A percentile compares a stretch with the other conserved stretches of the same genome.
phyloP scores from a whole-genome alignment of 1,284 basidiomycete genomes.

The Ustilago xerochloae region DNA sequence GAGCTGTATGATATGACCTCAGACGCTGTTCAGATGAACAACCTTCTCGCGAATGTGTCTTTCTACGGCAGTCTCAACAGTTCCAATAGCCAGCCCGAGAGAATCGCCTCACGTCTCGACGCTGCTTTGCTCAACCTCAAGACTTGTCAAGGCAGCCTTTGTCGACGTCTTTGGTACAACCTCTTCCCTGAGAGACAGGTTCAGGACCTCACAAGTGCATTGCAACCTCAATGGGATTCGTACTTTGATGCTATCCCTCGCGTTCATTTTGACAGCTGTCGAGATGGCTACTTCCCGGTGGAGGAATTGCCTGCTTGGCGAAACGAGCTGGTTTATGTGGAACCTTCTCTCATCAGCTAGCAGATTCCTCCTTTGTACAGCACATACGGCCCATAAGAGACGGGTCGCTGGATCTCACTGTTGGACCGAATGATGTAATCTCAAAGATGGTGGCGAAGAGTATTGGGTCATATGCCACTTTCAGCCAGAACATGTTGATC shows the following conservation, averaged over 20 bases:
- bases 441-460: too few species aligned
- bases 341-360: conserved; percentile 9
- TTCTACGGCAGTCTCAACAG: not conserved
- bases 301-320: conserved; percentile 5
- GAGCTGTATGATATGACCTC: conserved; percentile 3
- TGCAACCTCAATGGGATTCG: not conserved
- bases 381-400: too few species aligned
- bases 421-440: too few species aligned
- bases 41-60: not conserved
- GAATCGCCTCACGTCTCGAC: conserved; percentile 3
- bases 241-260: conserved; percentile 11
- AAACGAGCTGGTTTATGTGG: conserved; percentile 1
- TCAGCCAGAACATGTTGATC: too few species aligned
- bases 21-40: conserved; percentile 4
- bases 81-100: not conserved
- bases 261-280: conserved; percentile 1
- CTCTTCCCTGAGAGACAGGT: conserved; percentile 10
- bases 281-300: not conserved
- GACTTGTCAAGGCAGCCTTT: not conserved
- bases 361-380: not conserved
- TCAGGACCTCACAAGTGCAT: not conserved
- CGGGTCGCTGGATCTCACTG: too few species aligned
- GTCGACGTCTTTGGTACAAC: conserved; percentile 9
- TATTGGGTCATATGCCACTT: too few species aligned
- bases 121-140: conserved; percentile 11